Conservation (phyloP, 495 filamentous ascomycete species). For the Penicillium pancosmium region DNA sequence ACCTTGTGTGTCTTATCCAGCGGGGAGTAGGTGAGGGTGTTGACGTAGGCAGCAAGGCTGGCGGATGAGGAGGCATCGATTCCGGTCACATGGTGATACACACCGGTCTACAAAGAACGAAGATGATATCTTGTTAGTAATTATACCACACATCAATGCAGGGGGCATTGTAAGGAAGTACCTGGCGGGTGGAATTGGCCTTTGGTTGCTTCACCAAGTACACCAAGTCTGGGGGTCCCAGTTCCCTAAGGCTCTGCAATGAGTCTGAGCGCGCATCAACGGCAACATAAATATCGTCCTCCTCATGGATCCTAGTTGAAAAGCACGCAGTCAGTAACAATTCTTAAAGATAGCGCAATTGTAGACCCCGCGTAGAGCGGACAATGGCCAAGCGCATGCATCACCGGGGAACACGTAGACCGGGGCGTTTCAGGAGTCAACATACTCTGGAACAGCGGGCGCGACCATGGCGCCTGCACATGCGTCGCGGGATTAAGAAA, state of each 20-base stretch:
- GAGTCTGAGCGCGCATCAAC: slow-evolving; percentile 89
- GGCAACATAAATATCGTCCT: slow-evolving; percentile 81
- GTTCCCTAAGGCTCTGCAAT: slow-evolving; percentile 79
- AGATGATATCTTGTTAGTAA: slow-evolving; percentile 12
- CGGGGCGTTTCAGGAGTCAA: slow-evolving; percentile 35
- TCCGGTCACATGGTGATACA: slow-evolving; percentile 98
- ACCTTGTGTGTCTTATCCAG: slow-evolving; percentile 88
- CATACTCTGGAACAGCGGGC: slow-evolving; percentile 88
- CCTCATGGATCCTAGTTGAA: slow-evolving; percentile 77
- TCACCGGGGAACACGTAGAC: slow-evolving; percentile 40
- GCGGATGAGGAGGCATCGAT: slow-evolving; percentile 97
- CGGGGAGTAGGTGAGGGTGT: slow-evolving; percentile 89
- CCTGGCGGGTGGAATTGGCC: slow-evolving; percentile 53
- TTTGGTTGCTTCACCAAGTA: slow-evolving; percentile 88
- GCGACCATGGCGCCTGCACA: slow-evolving; percentile 69
- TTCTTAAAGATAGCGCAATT: slow-evolving; percentile 11
- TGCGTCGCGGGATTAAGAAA: slow-evolving; percentile 19
- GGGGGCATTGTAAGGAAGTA: slow-evolving; percentile 21
- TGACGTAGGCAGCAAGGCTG: slow-evolving; percentile 95
- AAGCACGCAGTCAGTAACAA: slow-evolving; percentile 23
- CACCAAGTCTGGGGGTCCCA: slow-evolving; percentile 93
- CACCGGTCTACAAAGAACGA: slow-evolving; percentile 63
- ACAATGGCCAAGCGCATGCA: slow-evolving; percentile 32
- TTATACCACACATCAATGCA: background rate
- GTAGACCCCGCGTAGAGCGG: slow-evolving; percentile 3